Conservation (phyloP, 257 asterid species). For the Misopates orontium region DNA sequence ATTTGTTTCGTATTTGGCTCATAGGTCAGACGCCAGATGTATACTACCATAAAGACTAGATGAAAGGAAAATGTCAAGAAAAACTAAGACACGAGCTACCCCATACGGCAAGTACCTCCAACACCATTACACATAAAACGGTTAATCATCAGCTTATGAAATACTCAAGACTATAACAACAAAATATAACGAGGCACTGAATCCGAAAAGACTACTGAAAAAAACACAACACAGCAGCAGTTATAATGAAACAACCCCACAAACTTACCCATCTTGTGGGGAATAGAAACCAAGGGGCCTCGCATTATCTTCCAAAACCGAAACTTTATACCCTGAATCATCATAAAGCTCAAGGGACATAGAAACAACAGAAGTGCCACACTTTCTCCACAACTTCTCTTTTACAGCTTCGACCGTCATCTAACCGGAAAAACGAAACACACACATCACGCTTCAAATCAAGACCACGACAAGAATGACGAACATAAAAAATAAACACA, state of each 20-base stretch:
- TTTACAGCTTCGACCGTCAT: conserved; percentile 80
- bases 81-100: not conserved
- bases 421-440: conserved; percentile 39
- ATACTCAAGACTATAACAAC: no score
- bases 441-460: conserved; percentile 6
- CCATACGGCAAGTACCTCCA: not conserved
- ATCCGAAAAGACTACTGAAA: not conserved
- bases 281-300: conserved; percentile 86
- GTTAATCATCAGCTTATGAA: no score
- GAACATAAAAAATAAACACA: not conserved
- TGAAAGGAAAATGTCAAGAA: not conserved
- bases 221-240: not conserved
- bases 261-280: conserved; percentile 77
- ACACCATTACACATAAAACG: not conserved
- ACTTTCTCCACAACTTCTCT: conserved; percentile 88
- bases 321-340: conserved; percentile 61
- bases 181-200: not conserved
- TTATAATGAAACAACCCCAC: not conserved
- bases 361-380: conserved; percentile 86
- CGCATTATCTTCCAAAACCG: conserved; percentile 56
- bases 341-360: conserved; percentile 91
- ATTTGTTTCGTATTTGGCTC: no score
- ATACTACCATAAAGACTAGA: no score
- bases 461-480: conserved; percentile 12
- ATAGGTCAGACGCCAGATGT: no score